Evolutionary conservation across 106 monocot species (phyloP), one percentile per base, ranked within the genome.

Genomic region (Apostasia shenzhenica): DNA sequence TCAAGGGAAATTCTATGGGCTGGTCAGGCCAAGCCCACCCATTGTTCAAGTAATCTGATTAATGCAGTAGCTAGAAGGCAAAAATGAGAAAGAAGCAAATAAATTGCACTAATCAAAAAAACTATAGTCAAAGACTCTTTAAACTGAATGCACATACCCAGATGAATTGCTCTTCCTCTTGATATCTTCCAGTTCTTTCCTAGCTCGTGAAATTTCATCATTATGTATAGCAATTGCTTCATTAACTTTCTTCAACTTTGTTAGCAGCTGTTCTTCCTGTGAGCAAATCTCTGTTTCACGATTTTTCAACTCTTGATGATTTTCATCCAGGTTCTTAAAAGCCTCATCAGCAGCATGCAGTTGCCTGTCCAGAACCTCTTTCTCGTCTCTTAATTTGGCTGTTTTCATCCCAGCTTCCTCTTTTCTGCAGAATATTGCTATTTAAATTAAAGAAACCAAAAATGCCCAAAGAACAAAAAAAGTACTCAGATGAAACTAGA

Each of bases 351-450:
- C 86, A 70, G 93, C 90, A 83, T 83, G 85, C 39, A 99, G 68
- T 63, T 90, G 83, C 71, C 90, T 90, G 61, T 99, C 99, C 75
- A 74, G 80, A 50, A 99, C 93, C 78, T 99, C 99, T 66, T 99
- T 99, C 72, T 99, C 99, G 70, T 93, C 99, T 70, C 82, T 93
- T 68, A 92, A 53, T 70, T 99, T 93, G 45, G 93, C 87, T 64
- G 99, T 99, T 83, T 85, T 87, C 72, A 79, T 93, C 49, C 99
- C 99, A 57, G 99, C 99, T 42, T 84, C 82, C 57, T 99, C 87
- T 77, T 99, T 99, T 56, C 99, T 99, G 85, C 14, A 81, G 69
- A 38, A 70, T 57, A 26, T 26, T 26, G 26, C 26, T 26, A 26
- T 26, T 26, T 5, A 65, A 65, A 65, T 48, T 2, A 8, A 2